Evolutionary conservation across 1,139 yeast species (phyloP), one percentile per base, ranked within the genome.

Genomic region (Fermentozyma sake): DNA sequence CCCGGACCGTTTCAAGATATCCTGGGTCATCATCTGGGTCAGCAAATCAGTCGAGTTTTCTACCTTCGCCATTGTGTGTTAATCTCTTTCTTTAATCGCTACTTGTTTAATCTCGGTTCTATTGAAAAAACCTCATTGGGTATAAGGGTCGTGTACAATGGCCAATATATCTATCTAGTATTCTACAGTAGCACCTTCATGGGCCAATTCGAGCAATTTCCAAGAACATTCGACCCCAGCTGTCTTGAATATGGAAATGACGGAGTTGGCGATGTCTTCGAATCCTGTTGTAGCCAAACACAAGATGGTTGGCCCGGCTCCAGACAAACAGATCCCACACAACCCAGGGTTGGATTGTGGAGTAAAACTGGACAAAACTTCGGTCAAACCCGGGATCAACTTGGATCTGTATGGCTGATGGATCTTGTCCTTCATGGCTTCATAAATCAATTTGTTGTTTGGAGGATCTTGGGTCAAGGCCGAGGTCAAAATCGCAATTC

Each of bases 281-380:
- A 77, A 91, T 48, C 84, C 81, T 11, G 74, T 81, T 5, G 96
- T 87, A 8, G 98, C 98, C 39, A 91, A 70, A 30, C 96, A 95
- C 44, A 91, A 66, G 32, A 91, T 89, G 12, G 98, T 91, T 30
- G 98, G 98, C 2, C 98, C 98, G 5, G 98, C 98, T 29, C 98
- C 98, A 12, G 95, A 83, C 32, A 91, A 69, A 55, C 98, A 91
- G 44, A 91, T 86, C 28, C 98, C 98, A 40, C 93, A 69, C 25
- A 89, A 69, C 2, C 96, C 96, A 1, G 80, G 80, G 52, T 84
- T 84, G 4, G 84, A 66, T 20, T 73, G 68, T 18, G 97, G 97
- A 1, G 93, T 85, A 30, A 89, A 79, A 10, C 82, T 70, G n/a
- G 76, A 63, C 44, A 91, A 69, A 22, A 91, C 87, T 38, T 84